Evolutionary conservation across 2,329 filamentous ascomycete species (phyloP).

Genomic region (Thielaviopsis populi): DNA sequence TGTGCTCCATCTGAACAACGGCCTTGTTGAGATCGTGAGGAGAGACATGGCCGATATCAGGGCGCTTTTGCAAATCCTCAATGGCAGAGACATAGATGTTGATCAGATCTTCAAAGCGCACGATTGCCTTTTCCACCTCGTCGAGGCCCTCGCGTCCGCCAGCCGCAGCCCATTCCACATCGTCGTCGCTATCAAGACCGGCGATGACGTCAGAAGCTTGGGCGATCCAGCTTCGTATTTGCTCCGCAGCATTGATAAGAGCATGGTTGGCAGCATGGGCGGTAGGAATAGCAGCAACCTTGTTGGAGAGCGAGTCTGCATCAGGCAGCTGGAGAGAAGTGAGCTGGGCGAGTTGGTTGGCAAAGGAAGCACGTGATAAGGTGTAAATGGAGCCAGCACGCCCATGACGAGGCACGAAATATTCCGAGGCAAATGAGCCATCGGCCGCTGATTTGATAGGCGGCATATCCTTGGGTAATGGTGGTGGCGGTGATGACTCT

Average conservation of each 20-base stretch:
- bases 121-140: slow-evolving; percentile 58
- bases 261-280: slow-evolving; percentile 72
- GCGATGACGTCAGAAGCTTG: slow-evolving; percentile 82
- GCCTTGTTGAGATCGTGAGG: slow-evolving; percentile 56
- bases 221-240: slow-evolving; percentile 85
- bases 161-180: slow-evolving; percentile 90
- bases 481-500: slow-evolving; percentile 8
- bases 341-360: slow-evolving; percentile 80
- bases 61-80: slow-evolving; percentile 67
- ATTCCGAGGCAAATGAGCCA: slow-evolving; percentile 23
- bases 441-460: slow-evolving; percentile 20
- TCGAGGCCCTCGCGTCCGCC: slow-evolving; percentile 70
- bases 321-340: slow-evolving; percentile 82
- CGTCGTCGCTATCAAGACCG: slow-evolving; percentile 85
- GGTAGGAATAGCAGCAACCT: slow-evolving; percentile 71
- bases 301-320: slow-evolving; percentile 65
- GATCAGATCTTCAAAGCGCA: slow-evolving; percentile 74
- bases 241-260: slow-evolving; percentile 72
- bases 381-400: slow-evolving; percentile 84
- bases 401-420: slow-evolving; percentile 52
- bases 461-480: slow-evolving; percentile 35
- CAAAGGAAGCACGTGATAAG: slow-evolving; percentile 79
- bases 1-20: slow-evolving; percentile 78
- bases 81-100: slow-evolving; percentile 91
- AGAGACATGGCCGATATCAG: slow-evolving; percentile 59